Conservation (phyloP, 2,329 filamentous ascomycete species). For the Aspergillus brunneoviolaceus region DNA sequence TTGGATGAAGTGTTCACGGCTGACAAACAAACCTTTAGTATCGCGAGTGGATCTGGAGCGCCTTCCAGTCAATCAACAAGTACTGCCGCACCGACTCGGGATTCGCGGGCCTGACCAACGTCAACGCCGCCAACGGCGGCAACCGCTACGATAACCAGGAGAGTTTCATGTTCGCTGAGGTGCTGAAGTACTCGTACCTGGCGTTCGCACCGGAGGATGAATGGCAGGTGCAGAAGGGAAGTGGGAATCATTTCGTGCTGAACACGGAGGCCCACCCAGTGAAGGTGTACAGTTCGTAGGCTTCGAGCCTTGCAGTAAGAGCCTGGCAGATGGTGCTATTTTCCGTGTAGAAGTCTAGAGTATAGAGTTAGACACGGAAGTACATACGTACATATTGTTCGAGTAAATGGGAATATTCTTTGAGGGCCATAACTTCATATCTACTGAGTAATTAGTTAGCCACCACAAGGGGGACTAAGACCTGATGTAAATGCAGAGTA, state of each 20-base stretch:
- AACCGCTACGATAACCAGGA: slow-evolving; percentile 70
- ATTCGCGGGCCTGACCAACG: slow-evolving; percentile 65
- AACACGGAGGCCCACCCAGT: slow-evolving; percentile 65
- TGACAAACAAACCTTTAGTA: slow-evolving; percentile 49
- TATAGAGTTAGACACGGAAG: neutral
- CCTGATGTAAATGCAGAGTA: no score
- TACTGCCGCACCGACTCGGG: slow-evolving; percentile 65
- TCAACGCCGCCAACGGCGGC: slow-evolving; percentile 64
- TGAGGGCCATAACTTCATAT: no score
- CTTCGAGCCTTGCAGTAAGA: neutral
- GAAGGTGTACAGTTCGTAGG: slow-evolving; percentile 9
- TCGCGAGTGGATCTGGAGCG: slow-evolving; percentile 81
- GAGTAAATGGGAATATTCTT: neutral
- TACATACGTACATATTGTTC: neutral
- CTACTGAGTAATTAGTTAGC: no score
- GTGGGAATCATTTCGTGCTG: slow-evolving; percentile 58
- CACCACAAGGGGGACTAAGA: no score
- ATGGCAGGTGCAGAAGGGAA: slow-evolving; percentile 56
- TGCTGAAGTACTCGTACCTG: slow-evolving; percentile 79
- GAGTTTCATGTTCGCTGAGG: slow-evolving; percentile 85
- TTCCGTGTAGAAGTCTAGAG: neutral
- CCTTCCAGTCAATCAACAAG: slow-evolving; percentile 66
- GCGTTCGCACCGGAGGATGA: slow-evolving; percentile 63
- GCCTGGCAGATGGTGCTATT: neutral
- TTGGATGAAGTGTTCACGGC: no score